A percentile compares a stretch with the other conserved stretches of the same genome.
Conservation (phyloP, 140 eudicot genomes). For the Senecio squalidus region DNA sequence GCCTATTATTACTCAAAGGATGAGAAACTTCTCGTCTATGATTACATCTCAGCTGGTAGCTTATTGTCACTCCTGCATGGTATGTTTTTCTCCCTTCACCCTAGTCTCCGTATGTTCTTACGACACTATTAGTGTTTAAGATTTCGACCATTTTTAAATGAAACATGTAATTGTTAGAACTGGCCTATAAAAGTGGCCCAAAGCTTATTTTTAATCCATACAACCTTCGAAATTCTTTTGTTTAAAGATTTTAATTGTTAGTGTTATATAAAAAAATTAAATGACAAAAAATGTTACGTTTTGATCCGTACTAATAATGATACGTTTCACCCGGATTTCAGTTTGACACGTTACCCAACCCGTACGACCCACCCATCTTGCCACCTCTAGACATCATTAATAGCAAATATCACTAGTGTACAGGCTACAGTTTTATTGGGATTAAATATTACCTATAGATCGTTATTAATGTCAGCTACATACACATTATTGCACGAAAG, state of each 20-base stretch:
- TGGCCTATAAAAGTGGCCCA: background rate
- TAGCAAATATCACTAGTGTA: background rate
- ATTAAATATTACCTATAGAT: background rate
- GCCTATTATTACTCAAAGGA: constrained; percentile 95
- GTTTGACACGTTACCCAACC: background rate
- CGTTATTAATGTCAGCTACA: background rate
- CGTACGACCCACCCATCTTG: background rate
- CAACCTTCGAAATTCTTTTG: too few species aligned
- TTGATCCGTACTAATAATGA: background rate
- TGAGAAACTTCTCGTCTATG: constrained; percentile 88
- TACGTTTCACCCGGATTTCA: background rate
- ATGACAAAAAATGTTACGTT: background rate
- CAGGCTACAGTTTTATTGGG: background rate
- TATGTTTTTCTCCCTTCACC: constrained; percentile 28
- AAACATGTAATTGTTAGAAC: too few species aligned
- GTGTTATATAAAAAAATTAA: background rate
- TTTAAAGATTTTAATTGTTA: too few species aligned
- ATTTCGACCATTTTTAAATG: background rate
- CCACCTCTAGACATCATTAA: background rate
- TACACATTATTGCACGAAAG: background rate
- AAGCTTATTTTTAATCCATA: too few species aligned
- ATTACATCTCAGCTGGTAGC: constrained; percentile 70
- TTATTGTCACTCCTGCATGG: constrained; percentile 78
- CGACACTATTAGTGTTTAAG: background rate
- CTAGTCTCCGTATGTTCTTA: constrained; percentile 15